phyloP scores from a whole-genome alignment of 768 basidiomycete genomes.

The Calvatia gigantea region DNA sequence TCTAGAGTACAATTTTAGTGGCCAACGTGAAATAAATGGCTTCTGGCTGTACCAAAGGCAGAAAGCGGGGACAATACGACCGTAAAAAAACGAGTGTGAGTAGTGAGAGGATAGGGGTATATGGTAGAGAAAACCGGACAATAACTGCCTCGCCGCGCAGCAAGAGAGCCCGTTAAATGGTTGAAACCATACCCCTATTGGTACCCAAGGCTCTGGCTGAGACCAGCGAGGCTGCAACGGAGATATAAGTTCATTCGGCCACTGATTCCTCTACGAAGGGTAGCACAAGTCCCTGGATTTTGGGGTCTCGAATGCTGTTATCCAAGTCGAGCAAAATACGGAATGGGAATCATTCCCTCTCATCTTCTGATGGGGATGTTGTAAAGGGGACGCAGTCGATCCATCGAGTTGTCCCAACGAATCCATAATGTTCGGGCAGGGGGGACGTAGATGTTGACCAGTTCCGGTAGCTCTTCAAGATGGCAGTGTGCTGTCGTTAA shows the following conservation, averaged over 20 bases:
- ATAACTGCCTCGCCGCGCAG: not conserved
- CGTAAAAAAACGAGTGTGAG: not conserved
- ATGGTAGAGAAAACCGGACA: not conserved
- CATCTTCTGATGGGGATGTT: too few species aligned
- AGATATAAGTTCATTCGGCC: not conserved
- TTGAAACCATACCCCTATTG: too few species aligned
- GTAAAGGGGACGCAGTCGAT: too few species aligned
- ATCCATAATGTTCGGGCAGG: too few species aligned
- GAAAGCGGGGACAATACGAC: not conserved
- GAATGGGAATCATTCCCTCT: not conserved
- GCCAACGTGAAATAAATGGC: not conserved
- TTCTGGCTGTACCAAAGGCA: not conserved
- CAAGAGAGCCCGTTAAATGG: too few species aligned
- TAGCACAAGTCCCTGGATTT: not conserved
- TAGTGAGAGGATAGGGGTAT: not conserved
- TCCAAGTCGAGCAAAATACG: not conserved
- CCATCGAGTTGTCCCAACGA: too few species aligned
- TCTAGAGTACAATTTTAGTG: not conserved
- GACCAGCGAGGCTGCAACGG: not conserved
- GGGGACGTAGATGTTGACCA: too few species aligned
- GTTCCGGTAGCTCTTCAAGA: too few species aligned
- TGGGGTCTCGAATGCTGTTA: not conserved
- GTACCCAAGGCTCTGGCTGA: too few species aligned
- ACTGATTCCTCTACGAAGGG: not conserved
- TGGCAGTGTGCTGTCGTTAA: too few species aligned